These are phyloP conservation scores for Clonostachys sp. DNA, from an alignment of 2,329 filamentous ascomycete genomes.

Conservation along the genomic window DNA sequence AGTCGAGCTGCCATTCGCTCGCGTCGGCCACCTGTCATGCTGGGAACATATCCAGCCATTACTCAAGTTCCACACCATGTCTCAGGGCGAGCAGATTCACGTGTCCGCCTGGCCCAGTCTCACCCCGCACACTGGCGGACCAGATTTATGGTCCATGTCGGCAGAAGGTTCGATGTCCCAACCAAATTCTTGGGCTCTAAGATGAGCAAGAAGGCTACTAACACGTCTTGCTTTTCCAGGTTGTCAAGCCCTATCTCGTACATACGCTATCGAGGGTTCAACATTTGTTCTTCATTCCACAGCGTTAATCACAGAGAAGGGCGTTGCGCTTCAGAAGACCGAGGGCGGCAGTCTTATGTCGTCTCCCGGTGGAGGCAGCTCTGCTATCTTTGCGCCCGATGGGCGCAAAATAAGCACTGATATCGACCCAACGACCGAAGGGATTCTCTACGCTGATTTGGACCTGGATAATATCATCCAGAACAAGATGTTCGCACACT, in stretches of 20 bases:
- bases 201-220: background rate
- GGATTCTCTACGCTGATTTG: conserved; percentile 45
- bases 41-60: conserved; percentile 51
- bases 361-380: conserved; percentile 35
- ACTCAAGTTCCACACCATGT: conserved; percentile 16
- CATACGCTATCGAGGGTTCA: conserved; percentile 52
- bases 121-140: conserved; percentile 6
- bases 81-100: conserved; percentile 18
- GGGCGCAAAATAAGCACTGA: conserved; percentile 37
- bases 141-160: conserved; percentile 25
- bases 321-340: conserved; percentile 29
- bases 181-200: conserved; percentile 23
- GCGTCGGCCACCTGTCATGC: conserved; percentile 49
- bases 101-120: conserved; percentile 17
- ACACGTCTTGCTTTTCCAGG: background rate
- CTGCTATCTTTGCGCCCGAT: conserved; percentile 45
- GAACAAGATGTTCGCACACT: conserved; percentile 30
- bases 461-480: conserved; percentile 34
- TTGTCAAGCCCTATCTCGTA: conserved; percentile 36
- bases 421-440: conserved; percentile 32
- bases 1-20: conserved; percentile 41
- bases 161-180: conserved; percentile 28
- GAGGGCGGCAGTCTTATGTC: background rate
- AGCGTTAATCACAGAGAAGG: conserved; percentile 30
- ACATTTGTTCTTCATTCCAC: conserved; percentile 41